A percentile compares a stretch with the other conserved stretches of the same genome.
Conservation (phyloP, 768 basidiomycete genomes). For the Tricholoma furcatifolium region DNA sequence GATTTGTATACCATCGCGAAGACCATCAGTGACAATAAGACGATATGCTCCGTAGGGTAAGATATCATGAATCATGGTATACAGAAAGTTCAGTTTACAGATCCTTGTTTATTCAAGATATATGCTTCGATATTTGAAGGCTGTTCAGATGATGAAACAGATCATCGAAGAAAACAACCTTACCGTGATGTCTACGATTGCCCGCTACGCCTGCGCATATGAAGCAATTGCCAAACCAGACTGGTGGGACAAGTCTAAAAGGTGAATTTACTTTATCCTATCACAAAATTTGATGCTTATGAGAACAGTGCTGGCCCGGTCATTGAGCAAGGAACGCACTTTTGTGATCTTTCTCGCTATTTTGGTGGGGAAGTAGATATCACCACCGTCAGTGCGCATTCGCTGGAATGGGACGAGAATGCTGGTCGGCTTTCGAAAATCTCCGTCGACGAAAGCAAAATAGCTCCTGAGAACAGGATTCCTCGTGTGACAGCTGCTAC, state of each 20-base stretch:
- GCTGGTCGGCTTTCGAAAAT: conserved; percentile 84
- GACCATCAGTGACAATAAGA: conserved; percentile 63
- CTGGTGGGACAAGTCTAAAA: conserved; percentile 94
- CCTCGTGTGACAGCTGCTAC: conserved; percentile 91
- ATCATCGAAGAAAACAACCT: conserved; percentile 94
- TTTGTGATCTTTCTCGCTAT: conserved; percentile 95
- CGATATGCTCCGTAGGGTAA: conserved; percentile 88
- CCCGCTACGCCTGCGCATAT: conserved; percentile 91
- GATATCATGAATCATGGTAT: conserved; percentile 19
- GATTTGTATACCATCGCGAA: conserved; percentile 73
- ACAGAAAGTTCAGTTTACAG: neutral
- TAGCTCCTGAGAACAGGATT: conserved; percentile 85
- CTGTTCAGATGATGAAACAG: conserved; percentile 94
- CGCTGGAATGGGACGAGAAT: conserved; percentile 89
- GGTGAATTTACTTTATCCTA: conserved; percentile 32
- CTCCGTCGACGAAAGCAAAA: conserved; percentile 79
- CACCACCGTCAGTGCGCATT: conserved; percentile 75
- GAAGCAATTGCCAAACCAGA: conserved; percentile 76
- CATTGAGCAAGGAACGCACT: conserved; percentile 94
- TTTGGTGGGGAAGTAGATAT: conserved; percentile 97
- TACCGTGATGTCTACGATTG: conserved; percentile 94
- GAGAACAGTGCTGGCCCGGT: conserved; percentile 68
- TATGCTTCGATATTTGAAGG: conserved; percentile 92
- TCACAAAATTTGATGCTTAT: conserved; percentile 1
- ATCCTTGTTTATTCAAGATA: conserved; percentile 47